Evolutionary conservation across 2,329 filamentous ascomycete genomes (phyloP).

Genomic region (Fusarium duplospermum): DNA sequence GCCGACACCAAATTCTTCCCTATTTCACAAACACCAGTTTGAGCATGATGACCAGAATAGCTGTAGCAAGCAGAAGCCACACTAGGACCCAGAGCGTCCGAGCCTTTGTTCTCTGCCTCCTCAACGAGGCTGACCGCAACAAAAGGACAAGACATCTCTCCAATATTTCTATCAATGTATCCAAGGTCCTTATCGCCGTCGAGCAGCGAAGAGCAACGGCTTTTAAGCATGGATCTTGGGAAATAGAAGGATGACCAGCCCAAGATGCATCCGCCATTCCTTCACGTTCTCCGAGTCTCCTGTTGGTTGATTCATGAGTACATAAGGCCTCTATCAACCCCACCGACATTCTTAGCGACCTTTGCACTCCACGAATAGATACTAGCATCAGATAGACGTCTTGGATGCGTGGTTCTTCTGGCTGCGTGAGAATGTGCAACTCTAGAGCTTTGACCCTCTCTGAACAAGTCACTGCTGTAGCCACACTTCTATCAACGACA

Average conservation of each 20-base stretch:
- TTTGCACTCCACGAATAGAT: not conserved
- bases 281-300: not conserved
- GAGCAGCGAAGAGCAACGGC: not conserved
- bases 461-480: not conserved
- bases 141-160: not conserved
- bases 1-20: not conserved
- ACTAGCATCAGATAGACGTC: not conserved
- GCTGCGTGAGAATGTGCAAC: not conserved
- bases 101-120: not conserved
- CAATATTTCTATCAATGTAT: not conserved
- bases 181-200: not conserved
- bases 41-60: not conserved
- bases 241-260: not conserved
- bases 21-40: not conserved
- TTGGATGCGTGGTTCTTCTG: not conserved
- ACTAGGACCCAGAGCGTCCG: not conserved
- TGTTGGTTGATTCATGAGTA: not conserved
- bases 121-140: not conserved
- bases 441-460: not conserved
- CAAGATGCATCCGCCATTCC: not conserved
- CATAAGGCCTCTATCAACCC: not conserved
- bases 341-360: not conserved
- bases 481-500: not conserved
- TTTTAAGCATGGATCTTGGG: not conserved
- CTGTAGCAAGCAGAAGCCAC: not conserved